Base-by-base conservation (phyloP, 257 asterid species). In the Leptodermis oblonga region DNA sequence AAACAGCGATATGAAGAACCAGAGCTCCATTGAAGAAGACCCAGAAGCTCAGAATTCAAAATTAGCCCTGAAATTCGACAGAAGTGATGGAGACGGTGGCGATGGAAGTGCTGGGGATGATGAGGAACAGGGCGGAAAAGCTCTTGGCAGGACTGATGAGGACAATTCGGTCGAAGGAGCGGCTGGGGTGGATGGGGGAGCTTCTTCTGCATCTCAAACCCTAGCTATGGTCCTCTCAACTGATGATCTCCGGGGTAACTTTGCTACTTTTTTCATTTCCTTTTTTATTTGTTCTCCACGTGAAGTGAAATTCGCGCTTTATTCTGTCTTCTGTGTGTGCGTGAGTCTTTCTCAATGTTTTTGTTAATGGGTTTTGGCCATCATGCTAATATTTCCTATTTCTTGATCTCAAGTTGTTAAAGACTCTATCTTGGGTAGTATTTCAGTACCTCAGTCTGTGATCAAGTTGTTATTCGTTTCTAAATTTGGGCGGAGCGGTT, bases 181-280 rank as follows among this genome's bases (percentile, higher is more conserved):
- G 36, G 30, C 28, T 42, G 67, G 25, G 13, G 22, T 33, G 62
- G 52, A 33, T 20, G 42, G 39, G 11, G 37, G 31, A 56, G 55
- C 43, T 58, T 45, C 53, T 7, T 45, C 53, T 25, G 56, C 72
- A 11, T 48, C 64, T 37, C 12, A 51, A 67, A 59, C 78, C 78
- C 78, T 68, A 59, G 69, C 55, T 23, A 54, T 20, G 60, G 51
- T 11, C 0, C 18, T 56, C 51, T 31, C 42, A 14, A 20, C 71
- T 41, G 36, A 17, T 51, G 69, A 74, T 74, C 69, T 48, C 31
- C 69, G 14, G 48, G 28, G 78, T 60, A 67, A 31, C 48, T 60
- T 25, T 12, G 69, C 68, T 67, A 48, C 33, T 15, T 28, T 39
- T 23, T 30, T 22, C 1, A 20, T 34, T 12, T 14, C 0, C 43